Evolutionary conservation across 345 rosid genomes (phyloP), one percentile per base, ranked within the genome.

Genomic region (Hirschfeldia incana): DNA sequence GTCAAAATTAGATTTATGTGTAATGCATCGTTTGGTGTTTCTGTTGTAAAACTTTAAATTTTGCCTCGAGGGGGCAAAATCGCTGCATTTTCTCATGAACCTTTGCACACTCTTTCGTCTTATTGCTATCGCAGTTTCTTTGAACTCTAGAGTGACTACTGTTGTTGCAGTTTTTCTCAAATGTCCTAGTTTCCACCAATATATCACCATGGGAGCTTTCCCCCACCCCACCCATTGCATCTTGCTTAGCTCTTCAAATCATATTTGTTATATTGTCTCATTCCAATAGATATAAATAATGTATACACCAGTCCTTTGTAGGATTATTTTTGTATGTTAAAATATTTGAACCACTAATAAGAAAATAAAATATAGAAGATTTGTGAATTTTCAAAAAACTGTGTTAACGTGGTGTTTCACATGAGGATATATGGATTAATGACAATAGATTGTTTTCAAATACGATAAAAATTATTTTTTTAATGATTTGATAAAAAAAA

Each of bases 21-120:
- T 29, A 67, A 63, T 61, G 69, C 46, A n/a, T 78, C 30, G 36
- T 67, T 12, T 67, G 55, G 57, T 59, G 55, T 79, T 74, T 68
- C 72, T 10, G 46, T 33, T 75, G 69, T 74, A 65, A 12, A 34
- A 67, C 80, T 65, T 53, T 59, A 67, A 78, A 71, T 55, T 55
- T 36, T 34, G 64, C 55, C 75, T 53, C 11, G 0, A n/a, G 60
- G 66, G 57, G 78, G 33, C 63, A 72, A 42, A 42, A 4, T 34
- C 57, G 75, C 64, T 79, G 75, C 34, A 79, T 28, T 67, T 27
- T 79, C 69, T 34, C 1, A 46, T 36, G 59, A 79, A 74, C 70
- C 36, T 27, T 79, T 11, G 21, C 4, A 0, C 27, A 57, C 46
- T 78, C 57, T 36, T 33, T 64, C 4, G 37, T 69, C 53, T 51